Conservation (phyloP, 495 filamentous ascomycete species). For the Sphaerosporella brunnea region DNA sequence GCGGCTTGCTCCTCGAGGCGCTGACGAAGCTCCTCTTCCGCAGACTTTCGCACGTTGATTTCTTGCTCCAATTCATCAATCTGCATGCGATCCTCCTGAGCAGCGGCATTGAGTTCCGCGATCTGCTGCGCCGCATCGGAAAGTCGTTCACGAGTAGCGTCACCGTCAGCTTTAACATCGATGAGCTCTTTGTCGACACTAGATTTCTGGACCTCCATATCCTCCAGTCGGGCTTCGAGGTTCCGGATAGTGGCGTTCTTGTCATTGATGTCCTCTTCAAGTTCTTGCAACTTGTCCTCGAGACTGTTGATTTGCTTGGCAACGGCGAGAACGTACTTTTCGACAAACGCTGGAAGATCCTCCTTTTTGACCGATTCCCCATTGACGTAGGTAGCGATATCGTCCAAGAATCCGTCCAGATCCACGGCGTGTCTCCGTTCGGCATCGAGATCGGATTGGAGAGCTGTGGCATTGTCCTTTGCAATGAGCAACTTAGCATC, state of each 20-base stretch:
- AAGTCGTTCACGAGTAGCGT: not conserved
- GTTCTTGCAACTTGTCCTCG: constrained; percentile 6
- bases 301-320: not conserved
- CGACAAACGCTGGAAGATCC: constrained; percentile 3
- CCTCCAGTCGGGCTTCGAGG: constrained; percentile 8
- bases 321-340: not conserved
- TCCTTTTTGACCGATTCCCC: not conserved
- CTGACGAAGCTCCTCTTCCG: not conserved
- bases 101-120: constrained; percentile 6
- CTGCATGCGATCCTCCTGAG: constrained; percentile 4
- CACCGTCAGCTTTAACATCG: constrained; percentile 6
- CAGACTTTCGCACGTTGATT: not conserved
- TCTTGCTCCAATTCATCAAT: constrained; percentile 1
- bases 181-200: constrained; percentile 4
- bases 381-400: constrained; percentile 10
- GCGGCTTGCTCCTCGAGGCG: not conserved
- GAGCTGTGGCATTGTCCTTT: constrained; percentile 2
- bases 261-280: constrained; percentile 14
- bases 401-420: constrained; percentile 14
- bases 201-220: constrained; percentile 4
- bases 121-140: constrained; percentile 3
- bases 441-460: constrained; percentile 9
- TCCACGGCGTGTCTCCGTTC: not conserved
- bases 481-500: constrained; percentile 12
- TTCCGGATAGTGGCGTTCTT: constrained; percentile 10